These are phyloP conservation scores for Lizanozyma gosingica DNA, from an alignment of 1,139 yeast species.

Conservation along the genomic window DNA sequence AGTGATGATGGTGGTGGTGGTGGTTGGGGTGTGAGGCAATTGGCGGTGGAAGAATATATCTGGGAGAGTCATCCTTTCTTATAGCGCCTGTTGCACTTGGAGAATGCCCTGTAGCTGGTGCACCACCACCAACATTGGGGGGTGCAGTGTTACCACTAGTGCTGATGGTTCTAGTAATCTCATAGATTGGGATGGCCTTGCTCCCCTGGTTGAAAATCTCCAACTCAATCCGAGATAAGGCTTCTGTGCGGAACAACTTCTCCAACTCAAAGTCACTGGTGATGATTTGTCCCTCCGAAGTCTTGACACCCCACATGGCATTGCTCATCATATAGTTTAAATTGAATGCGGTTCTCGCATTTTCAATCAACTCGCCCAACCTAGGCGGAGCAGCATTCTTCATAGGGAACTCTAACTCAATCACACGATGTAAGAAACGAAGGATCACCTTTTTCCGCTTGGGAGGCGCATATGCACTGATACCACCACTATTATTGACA, in stretches of 20 bases:
- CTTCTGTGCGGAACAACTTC: conserved; percentile 20
- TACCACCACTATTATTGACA: neutral
- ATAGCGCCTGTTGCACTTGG: too few species aligned
- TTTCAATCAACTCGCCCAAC: conserved; percentile 55
- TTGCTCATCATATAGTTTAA: neutral
- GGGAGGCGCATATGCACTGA: conserved; percentile 16
- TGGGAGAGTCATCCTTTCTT: conserved; percentile 10
- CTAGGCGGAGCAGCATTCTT: conserved; percentile 62
- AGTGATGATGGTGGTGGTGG: neutral
- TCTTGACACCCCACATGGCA: neutral
- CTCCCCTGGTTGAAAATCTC: conserved; percentile 27
- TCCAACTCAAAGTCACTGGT: conserved; percentile 28
- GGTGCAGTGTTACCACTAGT: conserved; percentile 15
- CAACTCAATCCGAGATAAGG: conserved; percentile 19
- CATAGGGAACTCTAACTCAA: conserved; percentile 54
- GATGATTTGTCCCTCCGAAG: conserved; percentile 15
- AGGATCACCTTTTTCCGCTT: conserved; percentile 19
- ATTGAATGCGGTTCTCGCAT: conserved; percentile 61
- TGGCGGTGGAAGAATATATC: conserved; percentile 27
- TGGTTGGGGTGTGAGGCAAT: neutral
- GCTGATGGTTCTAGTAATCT: conserved; percentile 23
- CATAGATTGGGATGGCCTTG: conserved; percentile 27
- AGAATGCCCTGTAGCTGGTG: too few species aligned
- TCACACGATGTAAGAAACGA: conserved; percentile 30
- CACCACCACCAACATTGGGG: too few species aligned